phyloP scores from a whole-genome alignment of 305 asterid genomes.

The Stenogyne calaminthoides region DNA sequence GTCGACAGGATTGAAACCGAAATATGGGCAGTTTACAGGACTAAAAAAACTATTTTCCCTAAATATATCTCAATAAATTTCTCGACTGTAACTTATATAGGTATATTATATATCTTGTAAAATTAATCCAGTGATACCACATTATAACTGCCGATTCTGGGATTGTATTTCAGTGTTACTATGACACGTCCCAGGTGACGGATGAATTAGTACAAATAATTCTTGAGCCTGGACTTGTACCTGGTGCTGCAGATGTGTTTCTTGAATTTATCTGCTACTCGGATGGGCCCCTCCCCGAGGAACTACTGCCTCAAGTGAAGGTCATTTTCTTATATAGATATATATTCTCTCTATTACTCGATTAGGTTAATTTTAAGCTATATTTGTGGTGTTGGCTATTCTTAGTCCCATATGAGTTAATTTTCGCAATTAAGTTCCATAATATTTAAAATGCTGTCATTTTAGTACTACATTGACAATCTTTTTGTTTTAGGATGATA shows the following conservation, averaged over 20 bases:
- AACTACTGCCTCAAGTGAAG: constrained; percentile 85
- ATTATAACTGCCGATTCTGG: constrained; percentile 25
- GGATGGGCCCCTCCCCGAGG: constrained; percentile 94
- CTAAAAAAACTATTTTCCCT: too few relatives aligned
- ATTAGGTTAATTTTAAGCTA: neutral
- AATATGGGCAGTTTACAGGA: too few relatives aligned
- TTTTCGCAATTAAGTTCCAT: too few relatives aligned
- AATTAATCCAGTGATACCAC: neutral
- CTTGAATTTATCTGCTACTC: constrained; percentile 98
- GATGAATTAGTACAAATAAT: constrained; percentile 81
- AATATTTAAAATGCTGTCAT: too few relatives aligned
- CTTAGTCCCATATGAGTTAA: too few relatives aligned
- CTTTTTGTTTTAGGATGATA: too few relatives aligned
- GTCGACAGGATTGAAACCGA: too few relatives aligned
- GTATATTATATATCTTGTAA: neutral
- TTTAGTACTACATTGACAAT: too few relatives aligned
- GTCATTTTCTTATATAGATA: constrained; percentile 32
- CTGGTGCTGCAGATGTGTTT: constrained; percentile 94
- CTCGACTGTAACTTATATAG: neutral
- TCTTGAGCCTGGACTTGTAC: constrained; percentile 88
- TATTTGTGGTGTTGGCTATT: neutral
- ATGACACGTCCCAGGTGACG: constrained; percentile 86
- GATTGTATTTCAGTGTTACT: constrained; percentile 63
- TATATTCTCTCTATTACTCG: constrained; percentile 9
- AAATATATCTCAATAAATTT: neutral